Conservation (phyloP, 2,329 filamentous ascomycete genomes). For the Rhytidhysteron rufulum region DNA sequence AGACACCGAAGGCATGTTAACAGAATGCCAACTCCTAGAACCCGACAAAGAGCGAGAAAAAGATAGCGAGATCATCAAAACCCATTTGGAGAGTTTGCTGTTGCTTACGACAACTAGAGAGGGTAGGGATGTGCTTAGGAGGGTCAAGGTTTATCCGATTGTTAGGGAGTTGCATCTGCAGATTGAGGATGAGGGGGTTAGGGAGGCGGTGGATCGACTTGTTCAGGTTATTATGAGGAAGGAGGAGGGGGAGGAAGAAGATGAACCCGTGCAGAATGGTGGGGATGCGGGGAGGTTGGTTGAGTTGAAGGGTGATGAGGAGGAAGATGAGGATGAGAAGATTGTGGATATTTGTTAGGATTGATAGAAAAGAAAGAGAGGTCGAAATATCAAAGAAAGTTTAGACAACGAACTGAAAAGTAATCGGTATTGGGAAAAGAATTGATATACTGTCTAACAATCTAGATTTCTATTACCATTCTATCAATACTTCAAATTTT, state of each 20-base stretch:
- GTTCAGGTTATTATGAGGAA: constrained; percentile 87
- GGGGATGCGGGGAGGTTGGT: constrained; percentile 14
- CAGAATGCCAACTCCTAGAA: constrained; percentile 83
- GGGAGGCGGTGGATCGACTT: constrained; percentile 80
- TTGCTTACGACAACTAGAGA: constrained; percentile 74
- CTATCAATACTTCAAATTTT: not conserved
- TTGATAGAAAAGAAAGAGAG: too few species aligned
- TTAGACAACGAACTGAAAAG: too few species aligned
- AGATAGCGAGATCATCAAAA: constrained; percentile 72
- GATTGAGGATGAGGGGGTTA: constrained; percentile 73
- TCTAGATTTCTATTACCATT: not conserved
- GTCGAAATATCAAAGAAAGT: too few species aligned
- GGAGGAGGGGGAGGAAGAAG: constrained; percentile 58
- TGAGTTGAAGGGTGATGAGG: constrained; percentile 11
- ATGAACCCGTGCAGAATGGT: constrained; percentile 37
- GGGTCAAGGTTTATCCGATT: constrained; percentile 82
- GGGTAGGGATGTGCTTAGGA: constrained; percentile 70
- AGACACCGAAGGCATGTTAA: constrained; percentile 79
- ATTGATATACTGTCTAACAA: not conserved
- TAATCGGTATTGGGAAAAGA: not conserved
- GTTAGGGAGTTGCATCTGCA: constrained; percentile 79
- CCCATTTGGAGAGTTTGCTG: constrained; percentile 83
- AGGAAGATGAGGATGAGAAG: constrained; percentile 25
- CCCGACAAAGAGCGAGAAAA: constrained; percentile 84
- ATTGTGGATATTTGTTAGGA: constrained; percentile 26